Base-by-base conservation (phyloP, 768 basidiomycete species). In the Suillus alpinus region DNA sequence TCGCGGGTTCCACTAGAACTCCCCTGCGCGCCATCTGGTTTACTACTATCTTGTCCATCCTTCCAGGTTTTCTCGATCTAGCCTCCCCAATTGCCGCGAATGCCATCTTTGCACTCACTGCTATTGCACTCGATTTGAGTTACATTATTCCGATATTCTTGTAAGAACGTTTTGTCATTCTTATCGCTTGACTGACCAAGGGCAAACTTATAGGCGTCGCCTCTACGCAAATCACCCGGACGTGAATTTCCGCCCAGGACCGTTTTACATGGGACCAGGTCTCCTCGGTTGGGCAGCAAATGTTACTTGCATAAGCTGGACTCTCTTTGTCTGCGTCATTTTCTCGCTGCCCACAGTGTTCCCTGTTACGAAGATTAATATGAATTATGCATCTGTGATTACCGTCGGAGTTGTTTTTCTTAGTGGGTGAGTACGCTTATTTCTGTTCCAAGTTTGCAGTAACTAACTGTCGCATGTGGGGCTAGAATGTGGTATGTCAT, bases 71-170 rank as follows among this genome's bases (percentile, higher is more conserved):
- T 37, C 81, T 94, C 29, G 86, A 88, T 67, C 84, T 93, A 63
- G 92, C 91, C 12, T 88, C 86, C 62, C 82, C 89, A 13, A 76
- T 89, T 53, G 91, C 92, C 5, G 88, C 88, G 18, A 86, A 86
- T 62, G 92, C 92, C 29, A 86, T 94, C 66, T 94, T 94, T 78
- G 86, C 88, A 4, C 80, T 94, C 67, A 89, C 86, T 1, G 88
- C 89, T 12, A 89, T 92, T 75, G 87, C 87, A 4, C 80, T 89
- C 40, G 91, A 94, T 71, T 66, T 87, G 60, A 88, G 87, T 65
- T 94, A 94, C 69, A 84, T 92, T 66, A 89, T 93, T 62, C 92
- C 92, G 4, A 92, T 94, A 65, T 83, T 87, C 70, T 79, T 87
- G 73, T 77, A 59, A 60, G 76, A 68, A 10, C 12, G 18, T 55